Evolutionary conservation across 495 filamentous ascomycete genomes (phyloP), one percentile per base, ranked within the genome.

Genomic region (Thermochaetoides thermophila): DNA sequence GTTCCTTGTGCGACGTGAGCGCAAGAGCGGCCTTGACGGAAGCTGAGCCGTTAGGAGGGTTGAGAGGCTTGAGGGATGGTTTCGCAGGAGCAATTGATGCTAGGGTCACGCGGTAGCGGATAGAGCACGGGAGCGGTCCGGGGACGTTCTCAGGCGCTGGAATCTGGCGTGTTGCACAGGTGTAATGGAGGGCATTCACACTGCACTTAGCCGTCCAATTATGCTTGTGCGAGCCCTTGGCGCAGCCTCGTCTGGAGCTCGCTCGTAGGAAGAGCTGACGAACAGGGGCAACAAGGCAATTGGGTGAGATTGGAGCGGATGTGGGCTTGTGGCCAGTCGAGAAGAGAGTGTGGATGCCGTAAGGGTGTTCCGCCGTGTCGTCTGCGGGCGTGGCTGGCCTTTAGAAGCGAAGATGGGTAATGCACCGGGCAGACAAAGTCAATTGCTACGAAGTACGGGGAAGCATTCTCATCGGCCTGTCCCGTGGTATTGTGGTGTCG

Each of bases 51-150:
- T 37, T 40, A 35, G 44, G 45, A 32, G 49, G 11, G 28, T 29
- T 23, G 16, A 19, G 32, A 30, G 17, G 6, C 14, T 37, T 42
- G 44, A 42, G 33, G 56, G 35, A 45, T 38, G 45, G 43, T 34
- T 44, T 18, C 26, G n/a, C n/a, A n/a, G n/a, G n/a, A n/a, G n/a
- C n/a, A n/a, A n/a, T n/a, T n/a, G n/a, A n/a, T n/a, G n/a, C n/a
- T 34, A 27, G 48, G 46, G 59, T 61, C 57, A 61, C 52, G 53
- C 57, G 56, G 47, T 49, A 53, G 52, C 58, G 60, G 60, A 56
- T 61, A 56, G 52, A 45, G 60, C 55, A 60, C 60, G 48, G 15
- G 34, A 9, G 31, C 27, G 32, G 43, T 26, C 41, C 20, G 35
- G 35, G 30, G 34, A 27, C 27, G 35, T 14, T 39, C 18, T 43